Conservation (phyloP, 495 filamentous ascomycete species). For the Rusavskia elegans region DNA sequence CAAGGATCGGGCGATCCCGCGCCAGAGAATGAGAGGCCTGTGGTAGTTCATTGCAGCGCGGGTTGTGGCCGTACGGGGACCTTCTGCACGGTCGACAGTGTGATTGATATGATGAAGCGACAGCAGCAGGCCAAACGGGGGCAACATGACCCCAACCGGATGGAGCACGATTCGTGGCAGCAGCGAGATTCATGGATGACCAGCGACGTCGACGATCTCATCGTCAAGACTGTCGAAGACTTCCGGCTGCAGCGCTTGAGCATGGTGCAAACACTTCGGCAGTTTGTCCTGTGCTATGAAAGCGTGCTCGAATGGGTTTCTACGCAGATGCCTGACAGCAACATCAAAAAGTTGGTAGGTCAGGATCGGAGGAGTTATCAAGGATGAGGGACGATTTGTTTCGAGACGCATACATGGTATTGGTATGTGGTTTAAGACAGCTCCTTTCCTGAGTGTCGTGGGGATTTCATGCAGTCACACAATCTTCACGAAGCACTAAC, state of each 20-base stretch:
- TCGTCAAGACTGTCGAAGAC: conserved; percentile 75
- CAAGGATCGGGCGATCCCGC: conserved; percentile 26
- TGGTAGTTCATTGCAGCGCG: conserved; percentile 89
- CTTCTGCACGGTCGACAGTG: conserved; percentile 91
- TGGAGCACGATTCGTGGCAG: conserved; percentile 34
- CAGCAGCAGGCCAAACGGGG: conserved; percentile 32
- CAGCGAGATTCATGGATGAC: conserved; percentile 29
- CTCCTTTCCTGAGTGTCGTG: no score
- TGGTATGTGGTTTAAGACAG: no score
- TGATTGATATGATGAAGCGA: conserved; percentile 81
- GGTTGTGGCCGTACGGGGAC: conserved; percentile 92
- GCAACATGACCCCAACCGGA: conserved; percentile 17
- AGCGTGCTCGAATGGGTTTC: conserved; percentile 80
- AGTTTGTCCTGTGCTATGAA: conserved; percentile 95
- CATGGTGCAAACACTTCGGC: conserved; percentile 92
- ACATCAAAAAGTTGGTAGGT: neutral
- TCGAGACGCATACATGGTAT: no score
- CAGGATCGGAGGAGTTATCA: conserved; percentile 6
- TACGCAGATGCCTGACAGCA: conserved; percentile 22
- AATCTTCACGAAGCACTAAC: no score
- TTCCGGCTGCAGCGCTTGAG: conserved; percentile 77
- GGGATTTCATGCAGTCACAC: no score
- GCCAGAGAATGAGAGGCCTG: conserved; percentile 40
- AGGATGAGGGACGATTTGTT: neutral
- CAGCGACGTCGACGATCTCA: conserved; percentile 52